phyloP scores from a whole-genome alignment of 2,329 filamentous ascomycete genomes.

The Ambrosiella cleistominuta region DNA sequence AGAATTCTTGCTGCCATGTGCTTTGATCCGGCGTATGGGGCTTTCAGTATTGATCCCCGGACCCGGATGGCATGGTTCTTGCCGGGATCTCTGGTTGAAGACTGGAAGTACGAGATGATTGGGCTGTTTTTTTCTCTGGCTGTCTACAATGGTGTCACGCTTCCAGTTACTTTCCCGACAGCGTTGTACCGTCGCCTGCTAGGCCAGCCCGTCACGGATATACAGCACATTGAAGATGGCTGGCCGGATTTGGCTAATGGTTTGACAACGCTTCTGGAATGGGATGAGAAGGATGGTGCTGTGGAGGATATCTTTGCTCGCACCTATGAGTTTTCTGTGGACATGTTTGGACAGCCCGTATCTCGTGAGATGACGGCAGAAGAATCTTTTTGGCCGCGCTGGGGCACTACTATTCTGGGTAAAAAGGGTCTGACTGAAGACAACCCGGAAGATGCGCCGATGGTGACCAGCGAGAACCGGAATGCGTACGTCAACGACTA shows the following conservation, averaged over 20 bases:
- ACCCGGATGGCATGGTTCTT: slow-evolving; percentile 80
- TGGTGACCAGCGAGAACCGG: slow-evolving; percentile 71
- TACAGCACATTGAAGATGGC: slow-evolving; percentile 67
- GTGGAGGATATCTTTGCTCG: slow-evolving; percentile 69
- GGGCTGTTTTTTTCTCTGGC: slow-evolving; percentile 79
- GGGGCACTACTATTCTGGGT: slow-evolving; percentile 14
- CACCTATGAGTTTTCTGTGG: slow-evolving; percentile 69
- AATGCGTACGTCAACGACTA: slow-evolving; percentile 69
- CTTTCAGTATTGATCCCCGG: slow-evolving; percentile 60
- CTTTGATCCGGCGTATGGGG: slow-evolving; percentile 58
- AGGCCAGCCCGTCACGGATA: slow-evolving; percentile 45
- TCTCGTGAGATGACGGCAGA: slow-evolving; percentile 37
- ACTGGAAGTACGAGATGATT: slow-evolving; percentile 80
- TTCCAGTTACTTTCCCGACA: slow-evolving; percentile 76
- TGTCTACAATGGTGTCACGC: slow-evolving; percentile 78
- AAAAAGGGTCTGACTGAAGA: slow-evolving; percentile 19
- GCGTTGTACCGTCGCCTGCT: slow-evolving; percentile 71
- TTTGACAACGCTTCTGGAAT: slow-evolving; percentile 54
- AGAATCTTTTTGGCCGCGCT: slow-evolving; percentile 21
- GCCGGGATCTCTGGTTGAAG: slow-evolving; percentile 60
- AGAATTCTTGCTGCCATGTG: slow-evolving; percentile 65
- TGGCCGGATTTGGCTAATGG: slow-evolving; percentile 72
- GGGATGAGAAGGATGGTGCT: slow-evolving; percentile 55
- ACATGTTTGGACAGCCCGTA: slow-evolving; percentile 37
- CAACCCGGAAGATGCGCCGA: slow-evolving; percentile 37